phyloP scores from a whole-genome alignment of 208 protist genomes.

The Borovskyia barvae region DNA sequence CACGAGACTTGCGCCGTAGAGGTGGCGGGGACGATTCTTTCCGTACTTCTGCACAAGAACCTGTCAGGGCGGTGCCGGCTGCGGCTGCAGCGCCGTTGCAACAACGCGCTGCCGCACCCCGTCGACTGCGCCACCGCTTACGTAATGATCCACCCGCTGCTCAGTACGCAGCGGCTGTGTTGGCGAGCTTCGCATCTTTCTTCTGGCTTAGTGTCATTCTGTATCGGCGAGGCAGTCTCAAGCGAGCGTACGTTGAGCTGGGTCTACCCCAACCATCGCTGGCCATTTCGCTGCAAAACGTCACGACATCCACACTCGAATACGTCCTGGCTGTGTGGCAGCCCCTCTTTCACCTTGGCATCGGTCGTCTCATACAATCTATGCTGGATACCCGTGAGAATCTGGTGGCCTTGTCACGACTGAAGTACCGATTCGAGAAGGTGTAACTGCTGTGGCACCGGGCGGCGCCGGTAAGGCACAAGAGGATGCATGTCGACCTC shows the following conservation, averaged over 20 bases:
- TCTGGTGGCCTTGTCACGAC: conserved; percentile 39
- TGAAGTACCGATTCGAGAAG: conserved; percentile 77
- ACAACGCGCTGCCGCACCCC: not conserved
- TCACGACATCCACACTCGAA: conserved; percentile 32
- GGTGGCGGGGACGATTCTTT: not conserved
- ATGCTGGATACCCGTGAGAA: conserved; percentile 43
- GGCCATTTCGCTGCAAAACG: not conserved
- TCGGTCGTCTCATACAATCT: conserved; percentile 41
- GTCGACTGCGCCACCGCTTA: not conserved
- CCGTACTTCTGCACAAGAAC: not conserved
- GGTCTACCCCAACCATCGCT: conserved; percentile 12
- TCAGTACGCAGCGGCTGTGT: conserved; percentile 9
- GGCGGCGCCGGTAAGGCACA: not conserved
- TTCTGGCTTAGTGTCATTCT: conserved; percentile 12
- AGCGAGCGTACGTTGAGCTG: not conserved
- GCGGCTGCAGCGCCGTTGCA: not conserved
- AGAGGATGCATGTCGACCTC: not conserved
- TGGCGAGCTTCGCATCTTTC: conserved; percentile 3
- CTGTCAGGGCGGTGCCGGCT: not conserved
- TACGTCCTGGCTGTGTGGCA: conserved; percentile 67
- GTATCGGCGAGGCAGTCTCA: conserved; percentile 6
- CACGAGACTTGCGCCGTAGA: conserved; percentile 5
- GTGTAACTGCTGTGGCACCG: conserved; percentile 10
- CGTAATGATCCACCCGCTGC: conserved; percentile 3
- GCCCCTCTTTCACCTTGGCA: conserved; percentile 56